Evolutionary conservation across 305 asterid genomes (phyloP).

Genomic region (Plantago lanceolata): DNA sequence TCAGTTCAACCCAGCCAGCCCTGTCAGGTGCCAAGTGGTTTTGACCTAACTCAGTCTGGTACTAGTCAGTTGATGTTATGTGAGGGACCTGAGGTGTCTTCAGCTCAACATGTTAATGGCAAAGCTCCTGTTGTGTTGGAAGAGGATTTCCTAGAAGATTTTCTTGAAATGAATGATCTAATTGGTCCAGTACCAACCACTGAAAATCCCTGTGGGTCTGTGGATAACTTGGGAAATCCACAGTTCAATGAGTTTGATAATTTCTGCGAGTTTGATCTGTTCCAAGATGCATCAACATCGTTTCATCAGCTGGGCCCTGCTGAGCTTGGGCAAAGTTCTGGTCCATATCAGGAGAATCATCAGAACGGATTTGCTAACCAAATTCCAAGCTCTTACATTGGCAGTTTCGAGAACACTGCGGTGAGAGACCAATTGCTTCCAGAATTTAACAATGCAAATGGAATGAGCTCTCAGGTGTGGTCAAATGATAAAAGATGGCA

Average conservation of each 20-base stretch:
- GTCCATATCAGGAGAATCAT: conserved; percentile 27
- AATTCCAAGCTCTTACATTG: conserved; percentile 25
- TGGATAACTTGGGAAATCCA: conserved; percentile 31
- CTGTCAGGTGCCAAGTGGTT: conserved; percentile 27
- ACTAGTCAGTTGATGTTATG: conserved; percentile 34
- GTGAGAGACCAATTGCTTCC: conserved; percentile 32
- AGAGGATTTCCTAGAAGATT: conserved; percentile 55
- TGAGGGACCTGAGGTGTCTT: conserved; percentile 48
- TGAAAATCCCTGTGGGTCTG: conserved; percentile 22
- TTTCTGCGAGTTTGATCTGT: conserved; percentile 51
- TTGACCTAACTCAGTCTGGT: conserved; percentile 40
- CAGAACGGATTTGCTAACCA: conserved; percentile 28
- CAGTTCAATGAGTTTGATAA: conserved; percentile 50
- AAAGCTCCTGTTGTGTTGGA: conserved; percentile 24
- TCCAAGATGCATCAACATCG: conserved; percentile 40
- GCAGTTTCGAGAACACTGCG: conserved; percentile 28
- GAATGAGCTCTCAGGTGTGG: conserved; percentile 40
- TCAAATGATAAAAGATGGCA: conserved; percentile 40
- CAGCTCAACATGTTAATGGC: conserved; percentile 26
- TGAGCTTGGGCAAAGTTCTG: conserved; percentile 29
- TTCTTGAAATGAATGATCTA: conserved; percentile 77
- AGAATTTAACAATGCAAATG: conserved; percentile 28
- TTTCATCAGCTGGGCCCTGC: conserved; percentile 39
- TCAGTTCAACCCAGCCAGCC: conserved; percentile 31
- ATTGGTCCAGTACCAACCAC: conserved; percentile 34